Percentiles rank a stretch among this genome's conserved stretches.
These are phyloP conservation scores for Talaromyces stipitatus DNA, from an alignment of 495 filamentous ascomycete genomes.

Conservation along the genomic window DNA sequence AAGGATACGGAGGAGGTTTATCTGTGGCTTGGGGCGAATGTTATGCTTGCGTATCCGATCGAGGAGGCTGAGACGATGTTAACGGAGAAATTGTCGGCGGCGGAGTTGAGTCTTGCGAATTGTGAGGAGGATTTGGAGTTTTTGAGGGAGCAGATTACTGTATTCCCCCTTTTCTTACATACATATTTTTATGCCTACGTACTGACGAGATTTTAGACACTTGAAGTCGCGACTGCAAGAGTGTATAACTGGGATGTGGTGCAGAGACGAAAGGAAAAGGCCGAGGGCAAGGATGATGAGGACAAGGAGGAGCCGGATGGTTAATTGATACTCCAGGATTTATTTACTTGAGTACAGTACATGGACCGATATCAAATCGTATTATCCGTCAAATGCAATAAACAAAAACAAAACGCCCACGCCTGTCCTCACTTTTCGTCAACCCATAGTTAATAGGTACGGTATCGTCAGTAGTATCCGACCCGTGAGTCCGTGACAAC, in stretches of 20 bases:
- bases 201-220: slow-evolving; percentile 49
- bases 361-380: not conserved
- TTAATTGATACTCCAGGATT: too few species aligned
- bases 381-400: not conserved
- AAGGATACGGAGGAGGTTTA: slow-evolving; percentile 92
- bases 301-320: slow-evolving; percentile 8
- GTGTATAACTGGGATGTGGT: slow-evolving; percentile 99
- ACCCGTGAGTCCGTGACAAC: too few species aligned
- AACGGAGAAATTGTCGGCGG: slow-evolving; percentile 67
- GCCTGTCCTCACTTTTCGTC: not conserved
- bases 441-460: not conserved
- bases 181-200: not conserved
- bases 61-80: slow-evolving; percentile 77
- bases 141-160: slow-evolving; percentile 91
- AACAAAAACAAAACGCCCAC: not conserved
- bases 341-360: not conserved
- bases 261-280: slow-evolving; percentile 85
- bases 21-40: slow-evolving; percentile 94
- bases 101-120: slow-evolving; percentile 67
- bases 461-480: too few species aligned
- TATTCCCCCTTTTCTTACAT: slow-evolving; percentile 24
- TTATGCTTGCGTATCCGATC: slow-evolving; percentile 93
- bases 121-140: slow-evolving; percentile 98
- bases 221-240: slow-evolving; percentile 91
- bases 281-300: slow-evolving; percentile 47